Evolutionary conservation across 345 rosid genomes (phyloP).

Genomic region (Eucalyptus fibrosa): DNA sequence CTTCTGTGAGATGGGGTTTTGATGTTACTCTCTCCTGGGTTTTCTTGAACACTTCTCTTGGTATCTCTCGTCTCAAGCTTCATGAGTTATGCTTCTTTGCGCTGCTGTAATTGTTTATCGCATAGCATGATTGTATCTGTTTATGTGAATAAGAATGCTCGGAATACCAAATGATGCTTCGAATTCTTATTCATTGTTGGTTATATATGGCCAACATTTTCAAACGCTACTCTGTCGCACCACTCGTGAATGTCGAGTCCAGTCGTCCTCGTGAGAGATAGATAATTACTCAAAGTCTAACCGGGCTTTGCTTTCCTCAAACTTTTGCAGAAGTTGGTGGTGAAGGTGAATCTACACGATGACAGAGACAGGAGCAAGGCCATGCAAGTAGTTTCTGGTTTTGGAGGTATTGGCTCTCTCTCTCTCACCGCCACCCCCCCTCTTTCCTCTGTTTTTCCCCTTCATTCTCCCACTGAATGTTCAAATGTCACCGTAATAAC

Average conservation of each 20-base stretch:
- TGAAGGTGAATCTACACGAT: neutral
- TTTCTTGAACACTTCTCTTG: neutral
- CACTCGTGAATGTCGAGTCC: neutral
- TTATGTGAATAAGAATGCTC: neutral
- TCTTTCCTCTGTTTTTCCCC: neutral
- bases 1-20: neutral
- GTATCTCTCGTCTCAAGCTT: neutral
- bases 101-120: neutral
- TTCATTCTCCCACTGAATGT: neutral
- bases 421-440: neutral
- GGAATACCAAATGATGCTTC: neutral
- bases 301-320: neutral
- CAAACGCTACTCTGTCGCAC: neutral
- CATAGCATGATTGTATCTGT: neutral
- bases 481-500: neutral
- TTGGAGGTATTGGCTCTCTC: neutral
- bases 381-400: neutral
- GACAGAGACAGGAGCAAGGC: neutral
- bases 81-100: neutral
- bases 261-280: neutral
- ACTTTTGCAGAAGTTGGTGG: neutral
- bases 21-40: neutral
- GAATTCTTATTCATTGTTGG: neutral
- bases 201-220: neutral
- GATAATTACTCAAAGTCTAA: neutral